Conservation (phyloP, 805 yeast genomes). For the Brettanomyces bruxellensis region DNA sequence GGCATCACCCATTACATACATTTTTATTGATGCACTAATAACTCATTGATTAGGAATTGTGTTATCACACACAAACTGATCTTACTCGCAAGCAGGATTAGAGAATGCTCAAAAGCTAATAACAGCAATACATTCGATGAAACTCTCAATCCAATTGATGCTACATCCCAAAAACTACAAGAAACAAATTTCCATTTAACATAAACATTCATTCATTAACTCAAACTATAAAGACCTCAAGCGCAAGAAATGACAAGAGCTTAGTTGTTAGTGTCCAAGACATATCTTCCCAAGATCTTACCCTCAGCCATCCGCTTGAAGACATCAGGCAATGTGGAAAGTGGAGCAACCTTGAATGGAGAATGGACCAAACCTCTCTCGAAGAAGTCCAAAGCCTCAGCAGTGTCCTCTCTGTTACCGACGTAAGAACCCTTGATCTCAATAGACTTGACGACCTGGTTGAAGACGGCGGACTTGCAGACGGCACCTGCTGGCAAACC, state of each 20-base stretch:
- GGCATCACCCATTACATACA: too few species aligned
- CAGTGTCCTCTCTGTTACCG: constrained; percentile 4
- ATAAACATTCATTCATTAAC: too few species aligned
- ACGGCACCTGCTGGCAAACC: constrained; percentile 3
- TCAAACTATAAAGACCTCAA: not conserved
- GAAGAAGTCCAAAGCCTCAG: constrained; percentile 5
- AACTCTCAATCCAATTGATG: too few species aligned
- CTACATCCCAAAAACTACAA: too few species aligned
- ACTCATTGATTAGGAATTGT: too few species aligned
- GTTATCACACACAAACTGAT: too few species aligned
- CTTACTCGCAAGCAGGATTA: too few species aligned
- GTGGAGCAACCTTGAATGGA: constrained; percentile 4
- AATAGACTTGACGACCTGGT: constrained; percentile 3
- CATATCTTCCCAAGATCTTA: constrained; percentile 4
- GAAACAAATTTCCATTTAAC: too few species aligned
- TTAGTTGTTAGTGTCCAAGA: constrained; percentile 3
- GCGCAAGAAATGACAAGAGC: not conserved
- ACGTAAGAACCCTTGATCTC: constrained; percentile 4
- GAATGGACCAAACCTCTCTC: constrained; percentile 3
- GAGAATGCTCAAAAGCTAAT: too few species aligned
- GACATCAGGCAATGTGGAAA: constrained; percentile 1
- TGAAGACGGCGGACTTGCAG: constrained; percentile 2
- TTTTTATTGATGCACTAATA: too few species aligned
- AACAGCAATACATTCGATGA: too few species aligned
- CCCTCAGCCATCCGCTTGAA: constrained; percentile 4